A percentile compares a stretch with the other conserved stretches of the same genome.
phyloP scores from a whole-genome alignment of 208 protist genomes.

The Crithidia acanthocephali region DNA sequence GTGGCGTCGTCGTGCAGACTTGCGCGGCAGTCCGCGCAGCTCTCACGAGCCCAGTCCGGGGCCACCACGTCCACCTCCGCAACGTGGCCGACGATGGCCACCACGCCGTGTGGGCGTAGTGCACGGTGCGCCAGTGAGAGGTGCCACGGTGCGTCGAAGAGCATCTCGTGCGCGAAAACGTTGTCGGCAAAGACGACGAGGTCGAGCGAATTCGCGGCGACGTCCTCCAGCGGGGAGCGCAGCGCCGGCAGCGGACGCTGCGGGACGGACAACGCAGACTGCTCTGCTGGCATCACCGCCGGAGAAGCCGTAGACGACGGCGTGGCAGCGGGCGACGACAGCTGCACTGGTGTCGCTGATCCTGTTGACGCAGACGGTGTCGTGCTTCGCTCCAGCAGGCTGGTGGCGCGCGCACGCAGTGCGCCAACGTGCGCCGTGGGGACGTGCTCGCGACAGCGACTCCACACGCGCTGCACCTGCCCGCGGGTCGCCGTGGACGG shows the following conservation, averaged over 20 bases:
- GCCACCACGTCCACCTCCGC: slow-evolving; percentile 40
- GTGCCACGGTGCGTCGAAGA: slow-evolving; percentile 80
- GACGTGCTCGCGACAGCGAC: slow-evolving; percentile 55
- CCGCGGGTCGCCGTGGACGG: slow-evolving; percentile 39
- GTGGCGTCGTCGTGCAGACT: slow-evolving; percentile 10
- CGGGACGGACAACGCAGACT: neutral
- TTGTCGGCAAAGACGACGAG: slow-evolving; percentile 76
- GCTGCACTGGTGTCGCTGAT: too few relatives aligned
- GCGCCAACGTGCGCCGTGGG: slow-evolving; percentile 44
- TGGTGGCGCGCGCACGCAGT: slow-evolving; percentile 17
- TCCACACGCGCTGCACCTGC: slow-evolving; percentile 33
- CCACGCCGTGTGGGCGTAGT: slow-evolving; percentile 74
- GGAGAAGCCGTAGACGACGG: too few relatives aligned
- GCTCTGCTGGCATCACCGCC: too few relatives aligned
- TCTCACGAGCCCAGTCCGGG: slow-evolving; percentile 47
- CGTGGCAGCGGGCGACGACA: too few relatives aligned
- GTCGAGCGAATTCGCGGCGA: slow-evolving; percentile 60
- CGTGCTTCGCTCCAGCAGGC: too few relatives aligned
- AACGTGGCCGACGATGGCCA: slow-evolving; percentile 66
- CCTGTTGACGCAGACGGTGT: too few relatives aligned
- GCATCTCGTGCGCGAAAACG: slow-evolving; percentile 79
- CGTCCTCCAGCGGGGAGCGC: slow-evolving; percentile 41
- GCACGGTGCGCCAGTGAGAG: slow-evolving; percentile 72
- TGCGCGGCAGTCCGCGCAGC: slow-evolving; percentile 47
- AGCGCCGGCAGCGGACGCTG: slow-evolving; percentile 20